Evolutionary conservation across 176 grass and related monocot species (phyloP).

Genomic region (Neostapfia colusana): DNA sequence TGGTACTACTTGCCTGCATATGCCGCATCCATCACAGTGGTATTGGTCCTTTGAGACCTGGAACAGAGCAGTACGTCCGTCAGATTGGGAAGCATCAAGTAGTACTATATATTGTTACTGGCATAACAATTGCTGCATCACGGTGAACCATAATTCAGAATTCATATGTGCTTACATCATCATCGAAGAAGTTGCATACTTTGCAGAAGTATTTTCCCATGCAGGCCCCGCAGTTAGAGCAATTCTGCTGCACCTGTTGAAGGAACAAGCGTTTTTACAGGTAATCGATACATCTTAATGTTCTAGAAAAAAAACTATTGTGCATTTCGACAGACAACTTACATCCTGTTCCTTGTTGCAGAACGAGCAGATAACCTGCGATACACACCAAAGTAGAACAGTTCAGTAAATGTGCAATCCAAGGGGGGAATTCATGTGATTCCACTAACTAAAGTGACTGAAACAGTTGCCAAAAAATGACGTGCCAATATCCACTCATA

Average conservation of each 20-base stretch:
- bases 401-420: constrained; percentile 2
- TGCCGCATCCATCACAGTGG: constrained; percentile 85
- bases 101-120: not conserved
- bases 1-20: constrained; percentile 62
- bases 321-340: constrained; percentile 37
- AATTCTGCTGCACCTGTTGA: constrained; percentile 68
- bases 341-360: constrained; percentile 84
- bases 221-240: constrained; percentile 63
- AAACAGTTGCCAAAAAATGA: not conserved
- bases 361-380: constrained; percentile 81
- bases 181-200: constrained; percentile 88
- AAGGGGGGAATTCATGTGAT: not conserved
- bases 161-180: constrained; percentile 51
- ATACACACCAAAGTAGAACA: constrained; percentile 36
- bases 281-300: not conserved
- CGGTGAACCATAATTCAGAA: not conserved
- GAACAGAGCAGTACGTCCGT: not conserved
- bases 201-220: constrained; percentile 79
- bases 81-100: not conserved
- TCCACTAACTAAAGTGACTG: not conserved
- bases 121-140: not conserved
- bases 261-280: constrained; percentile 6
- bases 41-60: constrained; percentile 73
- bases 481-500: not conserved
- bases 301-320: not conserved